These are phyloP conservation scores for Thuidium tamariscinum DNA, from an alignment of 225 moss, liverwort and hornwort genomes.

Conservation along the genomic window DNA sequence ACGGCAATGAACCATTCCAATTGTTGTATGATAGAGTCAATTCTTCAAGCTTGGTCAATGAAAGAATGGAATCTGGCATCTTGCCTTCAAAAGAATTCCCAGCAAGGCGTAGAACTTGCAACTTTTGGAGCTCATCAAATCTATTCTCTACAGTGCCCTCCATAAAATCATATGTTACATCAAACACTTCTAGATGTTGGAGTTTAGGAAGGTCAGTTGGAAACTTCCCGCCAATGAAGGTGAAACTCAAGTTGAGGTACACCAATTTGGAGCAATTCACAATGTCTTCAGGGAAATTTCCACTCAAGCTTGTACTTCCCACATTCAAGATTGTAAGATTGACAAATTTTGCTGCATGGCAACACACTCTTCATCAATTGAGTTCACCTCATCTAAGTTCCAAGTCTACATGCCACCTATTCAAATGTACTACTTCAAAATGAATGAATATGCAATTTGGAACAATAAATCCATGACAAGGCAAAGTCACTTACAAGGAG, in stretches of 20 bases:
- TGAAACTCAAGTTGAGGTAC: fast-evolving
- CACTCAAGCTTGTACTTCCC: background rate
- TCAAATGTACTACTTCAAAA: background rate
- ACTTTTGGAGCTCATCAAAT: background rate
- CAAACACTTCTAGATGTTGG: fast-evolving
- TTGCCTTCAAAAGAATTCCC: fast-evolving
- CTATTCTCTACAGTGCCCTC: fast-evolving
- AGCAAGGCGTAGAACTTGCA: fast-evolving
- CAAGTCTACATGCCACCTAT: fast-evolving
- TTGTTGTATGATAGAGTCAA: background rate
- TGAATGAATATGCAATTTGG: fast-evolving
- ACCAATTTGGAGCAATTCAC: background rate
- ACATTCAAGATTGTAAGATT: background rate
- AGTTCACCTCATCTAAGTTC: background rate
- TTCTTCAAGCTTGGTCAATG: background rate
- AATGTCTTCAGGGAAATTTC: background rate
- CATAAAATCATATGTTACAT: fast-evolving
- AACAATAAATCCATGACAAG: fast-evolving
- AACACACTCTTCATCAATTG: background rate
- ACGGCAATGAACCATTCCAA: background rate
- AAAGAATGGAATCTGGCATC: background rate
- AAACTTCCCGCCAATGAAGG: fast-evolving
- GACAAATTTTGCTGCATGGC: background rate
- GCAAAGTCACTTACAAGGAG: background rate
- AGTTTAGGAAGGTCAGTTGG: background rate